A percentile compares a stretch with the other conserved stretches of the same genome.
These are phyloP conservation scores for Tulasnella sp. DNA, from an alignment of 768 basidiomycete species.

Conservation along the genomic window DNA sequence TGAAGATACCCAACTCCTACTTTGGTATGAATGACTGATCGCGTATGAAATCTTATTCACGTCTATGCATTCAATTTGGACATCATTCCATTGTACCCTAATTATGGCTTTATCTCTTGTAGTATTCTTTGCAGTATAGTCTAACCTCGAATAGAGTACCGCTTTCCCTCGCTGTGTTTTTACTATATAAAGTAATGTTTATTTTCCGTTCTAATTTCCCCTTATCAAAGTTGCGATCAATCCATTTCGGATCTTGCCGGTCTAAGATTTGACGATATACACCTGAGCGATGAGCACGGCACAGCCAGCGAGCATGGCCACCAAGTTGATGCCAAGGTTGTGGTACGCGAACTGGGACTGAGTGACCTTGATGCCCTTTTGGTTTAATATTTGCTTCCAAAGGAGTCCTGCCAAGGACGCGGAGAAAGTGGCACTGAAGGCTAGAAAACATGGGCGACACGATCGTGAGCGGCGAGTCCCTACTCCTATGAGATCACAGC, in stretches of 20 bases:
- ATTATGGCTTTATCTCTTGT: neutral
- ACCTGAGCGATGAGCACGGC: conserved; percentile 14
- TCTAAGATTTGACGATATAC: neutral
- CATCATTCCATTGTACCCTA: neutral
- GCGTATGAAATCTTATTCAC: neutral
- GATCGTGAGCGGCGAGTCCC: neutral
- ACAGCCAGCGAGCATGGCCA: conserved; percentile 15
- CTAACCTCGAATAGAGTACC: neutral
- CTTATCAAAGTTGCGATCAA: neutral
- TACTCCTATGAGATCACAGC: neutral
- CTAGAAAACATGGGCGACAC: conserved; percentile 22
- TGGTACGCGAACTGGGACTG: conserved; percentile 47
- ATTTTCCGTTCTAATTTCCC: neutral
- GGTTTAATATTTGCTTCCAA: conserved; percentile 62
- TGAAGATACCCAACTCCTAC: neutral
- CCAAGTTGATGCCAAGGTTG: conserved; percentile 10
- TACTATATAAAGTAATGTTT: neutral
- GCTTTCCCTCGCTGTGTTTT: neutral
- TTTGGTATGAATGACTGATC: neutral
- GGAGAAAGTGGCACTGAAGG: conserved; percentile 79
- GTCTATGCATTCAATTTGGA: no score
- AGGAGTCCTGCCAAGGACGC: conserved; percentile 81
- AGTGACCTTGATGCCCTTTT: conserved; percentile 56
- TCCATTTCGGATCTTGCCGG: neutral
- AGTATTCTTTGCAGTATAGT: no score